Evolutionary conservation across 495 filamentous ascomycete genomes (phyloP).

Genomic region (Antarctomyces pellizariae): DNA sequence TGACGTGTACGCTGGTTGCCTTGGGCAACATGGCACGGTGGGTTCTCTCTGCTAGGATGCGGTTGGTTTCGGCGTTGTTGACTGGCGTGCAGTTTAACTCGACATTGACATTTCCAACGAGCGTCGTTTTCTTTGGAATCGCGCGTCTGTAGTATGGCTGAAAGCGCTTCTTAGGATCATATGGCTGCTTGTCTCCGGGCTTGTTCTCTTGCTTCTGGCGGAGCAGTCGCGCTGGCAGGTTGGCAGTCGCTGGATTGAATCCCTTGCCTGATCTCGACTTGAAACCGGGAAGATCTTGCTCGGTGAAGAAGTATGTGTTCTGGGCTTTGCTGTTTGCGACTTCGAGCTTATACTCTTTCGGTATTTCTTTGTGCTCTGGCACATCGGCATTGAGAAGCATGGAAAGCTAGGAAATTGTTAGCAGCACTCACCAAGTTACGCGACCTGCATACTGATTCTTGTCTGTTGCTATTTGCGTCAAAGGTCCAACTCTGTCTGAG

Average conservation of each 20-base stretch:
- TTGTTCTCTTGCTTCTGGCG: conserved; percentile 16
- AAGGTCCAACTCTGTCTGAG: conserved; percentile 43
- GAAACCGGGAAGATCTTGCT: conserved; percentile 71
- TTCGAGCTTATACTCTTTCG: conserved; percentile 65
- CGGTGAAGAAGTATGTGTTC: conserved; percentile 78
- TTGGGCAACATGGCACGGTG: conserved; percentile 41
- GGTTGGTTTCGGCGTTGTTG: conserved; percentile 45
- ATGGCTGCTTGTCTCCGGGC: conserved; percentile 15
- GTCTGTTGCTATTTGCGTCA: no score
- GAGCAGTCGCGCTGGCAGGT: conserved; percentile 25
- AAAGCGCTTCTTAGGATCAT: conserved; percentile 32
- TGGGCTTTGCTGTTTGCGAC: conserved; percentile 32
- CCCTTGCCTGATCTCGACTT: conserved; percentile 30
- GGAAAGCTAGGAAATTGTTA: conserved; percentile 23
- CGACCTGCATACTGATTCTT: no score
- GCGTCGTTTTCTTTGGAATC: conserved; percentile 68
- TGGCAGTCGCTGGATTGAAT: conserved; percentile 22
- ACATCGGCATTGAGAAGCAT: conserved; percentile 26
- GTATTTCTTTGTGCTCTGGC: conserved; percentile 37
- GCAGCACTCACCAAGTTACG: no score
- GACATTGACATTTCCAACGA: conserved; percentile 47
- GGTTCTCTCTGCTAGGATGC: conserved; percentile 33
- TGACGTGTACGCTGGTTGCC: conserved; percentile 24
- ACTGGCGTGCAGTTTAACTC: conserved; percentile 60
- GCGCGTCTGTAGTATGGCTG: conserved; percentile 51